Percentiles rank a stretch among this genome's conserved stretches.
Conservation (phyloP, 495 filamentous ascomycete genomes). For the Podospora didyma region DNA sequence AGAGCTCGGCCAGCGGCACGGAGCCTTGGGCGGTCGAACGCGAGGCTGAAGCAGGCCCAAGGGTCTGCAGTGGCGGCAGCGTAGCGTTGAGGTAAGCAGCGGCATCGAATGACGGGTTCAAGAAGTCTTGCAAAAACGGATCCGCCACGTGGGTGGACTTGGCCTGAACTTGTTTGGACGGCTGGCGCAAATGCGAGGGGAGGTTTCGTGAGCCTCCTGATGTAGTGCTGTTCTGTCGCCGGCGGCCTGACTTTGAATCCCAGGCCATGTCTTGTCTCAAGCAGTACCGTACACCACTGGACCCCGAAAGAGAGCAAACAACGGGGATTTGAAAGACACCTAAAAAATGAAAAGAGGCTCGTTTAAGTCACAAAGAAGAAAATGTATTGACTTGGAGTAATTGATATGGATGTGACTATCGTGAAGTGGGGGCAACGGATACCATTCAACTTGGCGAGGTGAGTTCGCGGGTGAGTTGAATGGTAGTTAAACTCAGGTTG, state of each 20-base stretch:
- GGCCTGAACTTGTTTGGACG: constrained; percentile 31
- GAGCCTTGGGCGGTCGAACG: constrained; percentile 35
- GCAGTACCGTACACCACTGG: too few relatives aligned
- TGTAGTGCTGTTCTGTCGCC: constrained; percentile 27
- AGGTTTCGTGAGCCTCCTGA: constrained; percentile 18
- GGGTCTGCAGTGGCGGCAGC: constrained; percentile 60
- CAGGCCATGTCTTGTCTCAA: constrained; percentile 20
- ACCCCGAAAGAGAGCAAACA: too few relatives aligned
- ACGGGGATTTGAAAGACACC: neutral
- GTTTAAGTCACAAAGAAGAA: too few relatives aligned
- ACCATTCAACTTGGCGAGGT: too few relatives aligned
- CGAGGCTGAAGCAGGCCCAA: constrained; percentile 3
- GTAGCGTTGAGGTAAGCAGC: constrained; percentile 75
- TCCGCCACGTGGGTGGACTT: constrained; percentile 57
- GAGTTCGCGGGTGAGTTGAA: too few relatives aligned
- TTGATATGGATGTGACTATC: too few relatives aligned
- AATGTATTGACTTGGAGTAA: too few relatives aligned
- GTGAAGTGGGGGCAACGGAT: too few relatives aligned
- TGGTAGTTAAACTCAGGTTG: too few relatives aligned
- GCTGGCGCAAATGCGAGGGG: constrained; percentile 21
- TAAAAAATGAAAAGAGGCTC: too few relatives aligned
- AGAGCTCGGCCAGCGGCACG: constrained; percentile 70
- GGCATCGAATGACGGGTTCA: constrained; percentile 69
- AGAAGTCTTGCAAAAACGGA: constrained; percentile 62
- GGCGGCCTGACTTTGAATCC: constrained; percentile 23